Conservation (phyloP, 164 flowering plant species). For the Vitis rupestris region DNA sequence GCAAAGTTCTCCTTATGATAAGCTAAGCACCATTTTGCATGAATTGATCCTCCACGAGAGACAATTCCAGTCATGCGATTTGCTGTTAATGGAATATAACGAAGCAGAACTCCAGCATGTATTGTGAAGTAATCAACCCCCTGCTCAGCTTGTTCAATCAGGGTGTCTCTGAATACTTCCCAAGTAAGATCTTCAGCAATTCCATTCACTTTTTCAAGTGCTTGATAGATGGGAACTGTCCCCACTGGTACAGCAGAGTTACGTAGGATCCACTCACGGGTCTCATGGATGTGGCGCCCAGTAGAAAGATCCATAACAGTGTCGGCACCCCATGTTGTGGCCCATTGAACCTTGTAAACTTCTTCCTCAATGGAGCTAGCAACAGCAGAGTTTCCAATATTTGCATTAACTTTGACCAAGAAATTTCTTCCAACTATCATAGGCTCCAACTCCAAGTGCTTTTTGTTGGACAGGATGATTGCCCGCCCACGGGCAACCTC, state of each 20-base stretch:
- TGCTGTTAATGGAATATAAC: conserved; percentile 95
- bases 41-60: conserved; percentile 99
- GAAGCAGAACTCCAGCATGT: conserved; percentile 95
- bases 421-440: conserved; percentile 97
- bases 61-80: conserved; percentile 99
- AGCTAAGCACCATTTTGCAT: conserved; percentile 99
- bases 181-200: conserved; percentile 93
- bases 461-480: conserved; percentile 98
- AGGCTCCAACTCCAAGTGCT: conserved; percentile 94
- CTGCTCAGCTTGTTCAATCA: conserved; percentile 99
- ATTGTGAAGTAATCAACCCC: conserved; percentile 99
- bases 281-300: conserved; percentile 98
- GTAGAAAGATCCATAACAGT: conserved; percentile 99
- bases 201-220: conserved; percentile 97
- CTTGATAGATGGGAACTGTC: conserved; percentile 99
- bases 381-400: conserved; percentile 98
- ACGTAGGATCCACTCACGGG: conserved; percentile 98
- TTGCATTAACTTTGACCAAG: conserved; percentile 97
- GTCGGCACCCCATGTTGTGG: conserved; percentile 99
- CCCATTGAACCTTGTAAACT: conserved; percentile 99
- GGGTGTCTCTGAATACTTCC: conserved; percentile 92
- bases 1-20: conserved; percentile 99
- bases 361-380: conserved; percentile 99
- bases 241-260: conserved; percentile 98
- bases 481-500: conserved; percentile 99